Conservation (phyloP, 1,284 basidiomycete species). For the Ustilago curta region DNA sequence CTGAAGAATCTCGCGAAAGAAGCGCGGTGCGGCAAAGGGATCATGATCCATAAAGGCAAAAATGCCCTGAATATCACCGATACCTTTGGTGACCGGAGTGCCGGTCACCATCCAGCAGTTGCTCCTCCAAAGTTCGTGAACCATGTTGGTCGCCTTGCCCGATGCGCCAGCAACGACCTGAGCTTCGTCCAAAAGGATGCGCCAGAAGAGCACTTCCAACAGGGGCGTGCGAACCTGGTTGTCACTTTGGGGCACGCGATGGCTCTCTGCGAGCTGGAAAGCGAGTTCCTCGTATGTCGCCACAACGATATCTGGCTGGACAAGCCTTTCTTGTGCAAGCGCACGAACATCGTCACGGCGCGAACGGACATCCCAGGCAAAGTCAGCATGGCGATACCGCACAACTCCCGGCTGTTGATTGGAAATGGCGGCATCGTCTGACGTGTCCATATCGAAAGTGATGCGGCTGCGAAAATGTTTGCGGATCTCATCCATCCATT, state of each 20-base stretch:
- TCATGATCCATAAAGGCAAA: conserved; percentile 55
- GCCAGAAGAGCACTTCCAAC: conserved; percentile 54
- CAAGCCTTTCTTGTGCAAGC: conserved; percentile 20
- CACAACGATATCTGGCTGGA: conserved; percentile 48
- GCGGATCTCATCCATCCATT: conserved; percentile 56
- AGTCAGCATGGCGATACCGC: conserved; percentile 36
- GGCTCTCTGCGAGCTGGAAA: conserved; percentile 41
- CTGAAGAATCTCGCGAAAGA: conserved; percentile 48
- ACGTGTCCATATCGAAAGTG: not conserved
- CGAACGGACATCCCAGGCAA: conserved; percentile 31
- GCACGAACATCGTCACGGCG: conserved; percentile 22
- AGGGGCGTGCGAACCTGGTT: conserved; percentile 37
- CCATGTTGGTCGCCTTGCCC: conserved; percentile 48
- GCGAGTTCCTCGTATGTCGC: conserved; percentile 56
- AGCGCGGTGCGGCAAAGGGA: conserved; percentile 38
- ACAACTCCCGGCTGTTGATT: conserved; percentile 34
- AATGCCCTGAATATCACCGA: conserved; percentile 52
- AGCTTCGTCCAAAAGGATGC: conserved; percentile 56
- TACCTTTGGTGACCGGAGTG: conserved; percentile 51
- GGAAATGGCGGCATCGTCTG: not conserved
- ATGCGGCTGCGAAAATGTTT: conserved; percentile 51
- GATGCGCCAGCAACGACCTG: conserved; percentile 51
- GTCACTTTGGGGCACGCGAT: conserved; percentile 17
- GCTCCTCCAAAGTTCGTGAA: conserved; percentile 53
- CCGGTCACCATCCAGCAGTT: conserved; percentile 59